Conservation (phyloP, 2,329 filamentous ascomycete genomes). For the Alternaria tenuissima region DNA sequence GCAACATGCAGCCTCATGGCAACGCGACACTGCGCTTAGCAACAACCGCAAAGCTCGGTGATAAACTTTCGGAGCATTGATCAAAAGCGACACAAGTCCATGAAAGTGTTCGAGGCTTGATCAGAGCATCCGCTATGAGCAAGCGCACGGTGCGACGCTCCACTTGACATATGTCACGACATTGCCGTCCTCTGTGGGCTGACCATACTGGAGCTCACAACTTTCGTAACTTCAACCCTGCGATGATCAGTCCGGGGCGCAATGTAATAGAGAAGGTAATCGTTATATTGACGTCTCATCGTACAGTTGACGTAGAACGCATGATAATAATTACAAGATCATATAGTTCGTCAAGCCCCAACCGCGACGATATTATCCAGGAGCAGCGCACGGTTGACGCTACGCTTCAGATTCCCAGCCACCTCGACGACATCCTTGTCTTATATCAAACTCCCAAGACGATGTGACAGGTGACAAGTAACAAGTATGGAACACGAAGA, state of each 20-base stretch:
- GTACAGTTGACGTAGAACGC: constrained; percentile 12
- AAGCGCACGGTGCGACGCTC: constrained; percentile 1
- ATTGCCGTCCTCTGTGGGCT: neutral
- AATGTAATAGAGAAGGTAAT: constrained; percentile 23
- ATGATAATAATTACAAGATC: constrained; percentile 35
- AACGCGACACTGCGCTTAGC: neutral
- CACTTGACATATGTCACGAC: constrained; percentile 1
- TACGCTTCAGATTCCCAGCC: constrained; percentile 13
- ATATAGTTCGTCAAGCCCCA: constrained; percentile 22
- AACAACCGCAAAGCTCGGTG: neutral
- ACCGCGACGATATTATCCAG: constrained; percentile 23
- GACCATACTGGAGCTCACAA: neutral
- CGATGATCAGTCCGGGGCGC: neutral
- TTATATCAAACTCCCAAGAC: constrained; percentile 13
- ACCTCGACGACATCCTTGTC: constrained; percentile 9
- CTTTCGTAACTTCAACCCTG: constrained; percentile 2
- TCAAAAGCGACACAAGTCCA: constrained; percentile 6
- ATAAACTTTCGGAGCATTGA: constrained; percentile 3
- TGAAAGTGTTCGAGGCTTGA: neutral
- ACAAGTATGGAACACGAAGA: constrained; percentile 5
- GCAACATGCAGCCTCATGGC: neutral
- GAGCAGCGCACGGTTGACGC: constrained; percentile 16
- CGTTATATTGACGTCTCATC: constrained; percentile 26
- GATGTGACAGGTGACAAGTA: constrained; percentile 6
- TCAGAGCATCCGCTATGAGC: constrained; percentile 7